Conservation (phyloP, 208 protist genomes). For the Trypanosoma mega region DNA sequence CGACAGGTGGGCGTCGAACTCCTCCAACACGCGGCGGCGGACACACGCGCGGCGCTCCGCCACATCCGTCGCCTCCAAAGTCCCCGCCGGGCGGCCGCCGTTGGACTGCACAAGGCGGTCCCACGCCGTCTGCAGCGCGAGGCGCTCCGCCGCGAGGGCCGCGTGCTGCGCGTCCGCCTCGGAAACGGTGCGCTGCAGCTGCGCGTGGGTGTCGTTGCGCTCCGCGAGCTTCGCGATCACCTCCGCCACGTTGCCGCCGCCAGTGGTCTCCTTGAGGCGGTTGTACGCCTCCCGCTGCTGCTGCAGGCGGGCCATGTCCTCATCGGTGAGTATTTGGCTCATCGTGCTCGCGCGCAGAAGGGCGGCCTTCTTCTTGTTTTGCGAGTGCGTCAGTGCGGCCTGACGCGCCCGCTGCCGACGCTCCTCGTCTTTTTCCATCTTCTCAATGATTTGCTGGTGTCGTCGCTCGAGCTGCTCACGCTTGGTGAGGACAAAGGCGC, state of each 20-base stretch:
- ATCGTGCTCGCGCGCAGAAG: conserved; percentile 15
- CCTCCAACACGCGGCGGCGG: conserved; percentile 73
- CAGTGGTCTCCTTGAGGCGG: conserved; percentile 92
- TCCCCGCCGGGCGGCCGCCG: conserved; percentile 26
- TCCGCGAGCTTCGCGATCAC: conserved; percentile 89
- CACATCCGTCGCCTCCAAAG: background rate
- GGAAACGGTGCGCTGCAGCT: conserved; percentile 58
- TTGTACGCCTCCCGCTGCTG: conserved; percentile 87
- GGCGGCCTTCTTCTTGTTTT: conserved; percentile 25
- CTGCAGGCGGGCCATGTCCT: conserved; percentile 72
- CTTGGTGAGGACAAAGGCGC: conserved; percentile 74
- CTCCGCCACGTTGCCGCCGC: conserved; percentile 68
- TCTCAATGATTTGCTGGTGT: conserved; percentile 51
- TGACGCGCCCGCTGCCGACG: conserved; percentile 39
- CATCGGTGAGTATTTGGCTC: conserved; percentile 38
- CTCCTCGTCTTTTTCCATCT: conserved; percentile 74
- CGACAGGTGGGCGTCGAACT: conserved; percentile 88
- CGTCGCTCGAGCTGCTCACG: conserved; percentile 68
- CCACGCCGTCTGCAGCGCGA: conserved; percentile 50
- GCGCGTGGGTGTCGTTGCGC: conserved; percentile 76
- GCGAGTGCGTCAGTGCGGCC: conserved; percentile 15
- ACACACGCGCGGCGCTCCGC: conserved; percentile 61
- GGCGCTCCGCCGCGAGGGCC: conserved; percentile 50
- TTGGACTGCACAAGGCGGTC: conserved; percentile 75
- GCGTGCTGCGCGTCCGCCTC: conserved; percentile 68